phyloP scores from a whole-genome alignment of 352 stramenopile genomes.

The Globisporangium rhizosaccharum region DNA sequence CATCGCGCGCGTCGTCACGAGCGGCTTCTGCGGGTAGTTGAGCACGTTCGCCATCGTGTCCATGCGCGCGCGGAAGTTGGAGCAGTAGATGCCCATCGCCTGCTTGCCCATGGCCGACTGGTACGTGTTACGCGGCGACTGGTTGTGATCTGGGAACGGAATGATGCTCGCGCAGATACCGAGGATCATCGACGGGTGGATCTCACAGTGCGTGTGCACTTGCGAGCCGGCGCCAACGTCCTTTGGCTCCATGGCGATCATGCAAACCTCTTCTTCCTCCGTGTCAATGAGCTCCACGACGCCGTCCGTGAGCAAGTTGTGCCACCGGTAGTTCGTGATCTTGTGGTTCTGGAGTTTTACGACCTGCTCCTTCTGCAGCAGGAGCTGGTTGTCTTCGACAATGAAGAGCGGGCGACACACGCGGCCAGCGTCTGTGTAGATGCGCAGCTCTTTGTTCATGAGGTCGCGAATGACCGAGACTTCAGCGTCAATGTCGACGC shows the following conservation, averaged over 20 bases:
- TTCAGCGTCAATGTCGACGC: slow-evolving; percentile 98
- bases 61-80: slow-evolving; percentile 99
- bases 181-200: slow-evolving; percentile 99
- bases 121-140: slow-evolving; percentile 99
- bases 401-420: slow-evolving; percentile 99
- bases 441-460: slow-evolving; percentile 97
- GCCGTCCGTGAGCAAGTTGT: slow-evolving; percentile 90
- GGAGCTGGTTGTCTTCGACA: slow-evolving; percentile 94
- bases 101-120: slow-evolving; percentile 99
- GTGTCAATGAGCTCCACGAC: slow-evolving; percentile 98
- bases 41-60: slow-evolving; percentile 99
- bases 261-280: slow-evolving; percentile 99
- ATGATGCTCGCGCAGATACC: slow-evolving; percentile 99
- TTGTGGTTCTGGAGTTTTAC: slow-evolving; percentile 92
- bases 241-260: slow-evolving; percentile 99
- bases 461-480: slow-evolving; percentile 98
- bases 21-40: slow-evolving; percentile 99
- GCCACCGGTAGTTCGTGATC: slow-evolving; percentile 84
- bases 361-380: slow-evolving; percentile 98
- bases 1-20: slow-evolving; percentile 99
- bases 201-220: slow-evolving; percentile 99
- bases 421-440: slow-evolving; percentile 99
- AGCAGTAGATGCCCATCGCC: slow-evolving; percentile 99
- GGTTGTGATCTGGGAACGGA: slow-evolving; percentile 99
- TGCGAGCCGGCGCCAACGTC: slow-evolving; percentile 84